Evolutionary conservation across 2,329 filamentous ascomycete species (phyloP).

Genomic region (Diaporthe aspalathi): DNA sequence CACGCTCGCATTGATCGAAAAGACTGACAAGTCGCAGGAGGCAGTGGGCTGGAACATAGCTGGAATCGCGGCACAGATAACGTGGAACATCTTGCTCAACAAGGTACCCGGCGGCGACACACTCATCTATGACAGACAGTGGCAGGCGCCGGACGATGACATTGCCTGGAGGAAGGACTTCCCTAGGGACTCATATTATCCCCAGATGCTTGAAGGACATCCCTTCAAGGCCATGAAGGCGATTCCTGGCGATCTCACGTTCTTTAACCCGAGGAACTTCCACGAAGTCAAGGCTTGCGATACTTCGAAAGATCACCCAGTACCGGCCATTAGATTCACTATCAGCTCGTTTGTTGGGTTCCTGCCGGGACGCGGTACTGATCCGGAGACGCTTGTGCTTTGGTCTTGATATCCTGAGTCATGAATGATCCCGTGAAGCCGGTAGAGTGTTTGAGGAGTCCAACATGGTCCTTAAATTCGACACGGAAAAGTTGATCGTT

Average conservation of each 20-base stretch:
- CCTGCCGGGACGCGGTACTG: not conserved
- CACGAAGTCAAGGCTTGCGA: not conserved
- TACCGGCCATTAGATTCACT: not conserved
- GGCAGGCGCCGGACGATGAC: not conserved
- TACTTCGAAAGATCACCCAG: not conserved
- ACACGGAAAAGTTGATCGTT: not conserved
- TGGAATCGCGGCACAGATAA: not conserved
- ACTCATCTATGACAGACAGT: not conserved
- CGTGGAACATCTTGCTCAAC: not conserved
- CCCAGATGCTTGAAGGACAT: not conserved
- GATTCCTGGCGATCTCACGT: not conserved
- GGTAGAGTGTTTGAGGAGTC: not conserved
- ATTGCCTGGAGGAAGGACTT: not conserved
- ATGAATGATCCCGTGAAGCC: not conserved
- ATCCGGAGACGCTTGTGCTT: no score
- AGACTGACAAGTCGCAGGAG: not conserved
- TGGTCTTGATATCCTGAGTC: not conserved
- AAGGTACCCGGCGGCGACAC: not conserved
- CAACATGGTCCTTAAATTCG: no score
- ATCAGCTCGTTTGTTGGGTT: not conserved
- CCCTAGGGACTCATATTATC: not conserved
- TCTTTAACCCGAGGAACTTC: not conserved
- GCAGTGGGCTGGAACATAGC: not conserved
- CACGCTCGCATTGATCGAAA: not conserved
- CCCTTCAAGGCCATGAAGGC: not conserved